A percentile compares a stretch with the other conserved stretches of the same genome.
Evolutionary conservation across 306 rosid genomes (phyloP).

Genomic region (Fagus sylvatica): DNA sequence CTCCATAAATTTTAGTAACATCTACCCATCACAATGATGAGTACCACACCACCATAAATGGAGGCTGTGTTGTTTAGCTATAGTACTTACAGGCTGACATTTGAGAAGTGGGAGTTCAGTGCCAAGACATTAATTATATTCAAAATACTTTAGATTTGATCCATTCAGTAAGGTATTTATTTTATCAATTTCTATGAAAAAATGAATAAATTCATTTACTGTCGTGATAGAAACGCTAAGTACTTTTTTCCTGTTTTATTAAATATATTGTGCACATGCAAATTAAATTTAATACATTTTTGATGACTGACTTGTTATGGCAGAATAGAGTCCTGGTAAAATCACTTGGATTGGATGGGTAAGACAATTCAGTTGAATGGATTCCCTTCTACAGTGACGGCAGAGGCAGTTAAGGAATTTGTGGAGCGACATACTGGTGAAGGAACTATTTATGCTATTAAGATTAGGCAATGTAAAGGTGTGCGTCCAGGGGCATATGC

Average conservation of each 20-base stretch:
- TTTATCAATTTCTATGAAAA: neutral
- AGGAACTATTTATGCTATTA: constrained; percentile 56
- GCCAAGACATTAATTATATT: neutral
- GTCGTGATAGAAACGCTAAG: neutral
- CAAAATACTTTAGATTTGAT: neutral
- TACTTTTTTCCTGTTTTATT: no score
- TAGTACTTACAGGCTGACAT: neutral
- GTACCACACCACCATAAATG: neutral
- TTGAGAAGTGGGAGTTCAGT: neutral
- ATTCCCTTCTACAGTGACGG: constrained; percentile 41
- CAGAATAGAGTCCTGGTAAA: neutral
- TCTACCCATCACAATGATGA: neutral
- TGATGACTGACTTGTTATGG: neutral
- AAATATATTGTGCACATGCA: no score
- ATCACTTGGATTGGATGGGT: constrained; percentile 41
- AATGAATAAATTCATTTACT: neutral
- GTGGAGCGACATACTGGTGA: constrained; percentile 56
- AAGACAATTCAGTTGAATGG: constrained; percentile 67
- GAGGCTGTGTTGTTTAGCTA: neutral
- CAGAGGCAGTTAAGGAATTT: constrained; percentile 25
- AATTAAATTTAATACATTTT: no score
- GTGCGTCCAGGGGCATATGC: constrained; percentile 45
- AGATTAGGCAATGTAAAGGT: constrained; percentile 40
- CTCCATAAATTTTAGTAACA: neutral
- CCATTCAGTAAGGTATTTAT: neutral